These are phyloP conservation scores for Debaryomycetaceae sp. DNA, from an alignment of 1,139 yeast species.

Conservation along the genomic window DNA sequence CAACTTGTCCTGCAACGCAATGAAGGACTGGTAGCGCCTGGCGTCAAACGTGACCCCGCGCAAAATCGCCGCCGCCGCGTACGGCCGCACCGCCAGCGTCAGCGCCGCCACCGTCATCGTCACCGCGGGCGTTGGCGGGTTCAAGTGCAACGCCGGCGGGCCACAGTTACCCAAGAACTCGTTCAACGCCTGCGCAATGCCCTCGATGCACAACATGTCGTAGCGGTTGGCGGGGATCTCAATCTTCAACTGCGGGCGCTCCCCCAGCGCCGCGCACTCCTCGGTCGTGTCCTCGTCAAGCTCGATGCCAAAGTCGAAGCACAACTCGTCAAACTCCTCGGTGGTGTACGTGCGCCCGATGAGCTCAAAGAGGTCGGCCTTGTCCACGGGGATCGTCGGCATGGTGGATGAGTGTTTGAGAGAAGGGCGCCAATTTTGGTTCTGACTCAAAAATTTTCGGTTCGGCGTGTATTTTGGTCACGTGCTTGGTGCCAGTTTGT, in stretches of 20 bases:
- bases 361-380: slow-evolving; percentile 80
- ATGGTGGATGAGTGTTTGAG: too few species aligned
- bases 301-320: slow-evolving; percentile 97
- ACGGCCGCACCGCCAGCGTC: slow-evolving; percentile 76
- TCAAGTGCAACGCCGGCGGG: slow-evolving; percentile 64
- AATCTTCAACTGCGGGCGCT: slow-evolving; percentile 93
- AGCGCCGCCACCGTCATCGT: slow-evolving; percentile 72
- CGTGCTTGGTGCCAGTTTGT: too few species aligned
- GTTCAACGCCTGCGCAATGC: slow-evolving; percentile 91
- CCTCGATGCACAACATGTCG: slow-evolving; percentile 97
- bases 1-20: slow-evolving; percentile 91
- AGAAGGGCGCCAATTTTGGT: too few species aligned
- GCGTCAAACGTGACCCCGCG: slow-evolving; percentile 78
- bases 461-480: too few species aligned
- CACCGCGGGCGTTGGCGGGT: slow-evolving; percentile 56
- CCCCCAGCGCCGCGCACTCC: slow-evolving; percentile 68
- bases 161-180: slow-evolving; percentile 72
- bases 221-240: slow-evolving; percentile 98
- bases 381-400: slow-evolving; percentile 97
- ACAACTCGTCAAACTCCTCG: slow-evolving; percentile 92
- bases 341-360: slow-evolving; percentile 80
- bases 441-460: too few species aligned
- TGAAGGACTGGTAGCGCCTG: slow-evolving; percentile 88
- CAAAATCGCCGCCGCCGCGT: slow-evolving; percentile 89
- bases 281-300: slow-evolving; percentile 93